Evolutionary conservation across 306 rosid genomes (phyloP), one percentile per base, ranked within the genome.

Genomic region (Prunus padus): DNA sequence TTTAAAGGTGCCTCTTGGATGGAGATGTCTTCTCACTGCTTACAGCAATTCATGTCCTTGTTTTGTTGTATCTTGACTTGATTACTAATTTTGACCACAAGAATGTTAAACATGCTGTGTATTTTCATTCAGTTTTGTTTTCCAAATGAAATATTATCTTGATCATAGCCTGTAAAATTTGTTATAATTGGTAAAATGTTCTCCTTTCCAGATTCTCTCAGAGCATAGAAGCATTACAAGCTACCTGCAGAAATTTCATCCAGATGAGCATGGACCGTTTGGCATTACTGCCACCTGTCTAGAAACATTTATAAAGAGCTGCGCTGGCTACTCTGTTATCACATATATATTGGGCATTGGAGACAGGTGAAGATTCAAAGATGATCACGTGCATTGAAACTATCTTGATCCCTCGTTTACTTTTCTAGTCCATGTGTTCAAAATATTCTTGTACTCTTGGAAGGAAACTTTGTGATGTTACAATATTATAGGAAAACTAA

Each of bases 301-400:
- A 64, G 99, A 95, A 90, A 92, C 99, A 33, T 95, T 95, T 74
- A 92, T 92, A 76, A 95, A 95, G 84, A 95, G 99, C 78, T 95
- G 99, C 67, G 97, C 99, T 86, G 99, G 99, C 75, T 95, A 95
- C 86, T 95, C 99, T 19, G 99, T 95, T 44, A 95, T 95, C 81
- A 95, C 99, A n/a, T 95, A 95, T 80, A 90, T 95, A 84, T 89
- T 92, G 83, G 99, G 99, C 72, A 89, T 95, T 69, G 99, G 99
- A 77, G 99, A 95, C 93, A 95, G 99, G 99, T 95, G 80, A 86
- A 66, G 23, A 47, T 57, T 72, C 69, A 28, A 74, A 56, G 74
- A 74, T 60, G 28, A 76, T 50, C 28, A 14, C 10, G 8, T 30
- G 56, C 33, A 56, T 76, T 33, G 62, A 13, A 42, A 50, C 57